These are phyloP conservation scores for Tuctoria greenei DNA, from an alignment of 176 grass and related monocot genomes.

Conservation along the genomic window DNA sequence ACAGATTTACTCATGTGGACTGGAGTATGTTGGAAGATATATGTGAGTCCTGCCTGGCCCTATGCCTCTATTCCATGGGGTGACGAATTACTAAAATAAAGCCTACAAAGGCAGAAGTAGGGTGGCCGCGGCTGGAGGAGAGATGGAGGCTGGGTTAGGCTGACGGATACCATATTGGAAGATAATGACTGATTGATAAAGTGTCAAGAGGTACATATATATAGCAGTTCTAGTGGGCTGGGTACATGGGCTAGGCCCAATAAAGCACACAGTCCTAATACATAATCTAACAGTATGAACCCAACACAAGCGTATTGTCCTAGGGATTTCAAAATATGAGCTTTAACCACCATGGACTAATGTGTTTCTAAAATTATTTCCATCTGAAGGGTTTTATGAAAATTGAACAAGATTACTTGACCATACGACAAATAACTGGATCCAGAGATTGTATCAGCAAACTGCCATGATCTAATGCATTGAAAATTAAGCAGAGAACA, in stretches of 20 bases:
- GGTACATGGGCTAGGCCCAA: too few species aligned
- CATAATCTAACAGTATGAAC: too few species aligned
- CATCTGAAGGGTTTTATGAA: too few species aligned
- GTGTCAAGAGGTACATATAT: too few species aligned
- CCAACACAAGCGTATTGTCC: background rate
- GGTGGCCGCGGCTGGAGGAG: too few species aligned
- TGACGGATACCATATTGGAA: too few species aligned
- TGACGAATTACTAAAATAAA: background rate
- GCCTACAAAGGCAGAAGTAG: background rate
- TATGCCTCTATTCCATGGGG: background rate
- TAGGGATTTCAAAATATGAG: background rate
- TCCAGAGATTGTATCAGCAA: background rate
- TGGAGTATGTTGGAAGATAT: background rate
- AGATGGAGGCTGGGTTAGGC: too few species aligned
- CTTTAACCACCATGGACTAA: background rate
- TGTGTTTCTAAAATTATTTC: background rate
- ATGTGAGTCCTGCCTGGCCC: background rate
- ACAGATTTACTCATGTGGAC: slow-evolving; percentile 3
- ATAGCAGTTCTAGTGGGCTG: too few species aligned
- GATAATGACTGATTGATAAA: too few species aligned
- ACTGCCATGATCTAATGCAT: background rate
- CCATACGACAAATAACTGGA: background rate
- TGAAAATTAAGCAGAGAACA: slow-evolving; percentile 7
- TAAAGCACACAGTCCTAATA: too few species aligned
- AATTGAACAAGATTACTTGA: background rate